These are phyloP conservation scores for Davidsoniella neocaledoniae DNA, from an alignment of 2,329 filamentous ascomycete genomes.

Conservation along the genomic window DNA sequence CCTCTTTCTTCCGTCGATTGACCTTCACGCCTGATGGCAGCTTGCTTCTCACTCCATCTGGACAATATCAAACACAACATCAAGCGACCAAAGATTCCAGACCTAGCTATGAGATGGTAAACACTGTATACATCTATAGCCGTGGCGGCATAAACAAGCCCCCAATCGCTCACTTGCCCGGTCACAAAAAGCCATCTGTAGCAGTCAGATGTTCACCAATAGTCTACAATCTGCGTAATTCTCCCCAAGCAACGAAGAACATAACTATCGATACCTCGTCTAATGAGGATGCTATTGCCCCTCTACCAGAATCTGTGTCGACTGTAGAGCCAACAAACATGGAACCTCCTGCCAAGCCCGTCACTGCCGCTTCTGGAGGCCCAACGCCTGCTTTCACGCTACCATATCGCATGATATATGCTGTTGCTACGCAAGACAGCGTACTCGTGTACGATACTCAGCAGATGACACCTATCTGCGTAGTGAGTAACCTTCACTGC, in stretches of 20 bases:
- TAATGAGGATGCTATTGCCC: constrained; percentile 64
- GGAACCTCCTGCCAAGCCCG: constrained; percentile 62
- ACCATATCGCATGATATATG: constrained; percentile 88
- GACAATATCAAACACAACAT: constrained; percentile 78
- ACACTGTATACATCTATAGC: constrained; percentile 97
- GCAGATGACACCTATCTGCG: constrained; percentile 79
- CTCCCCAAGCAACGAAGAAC: constrained; percentile 54
- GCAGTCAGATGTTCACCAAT: constrained; percentile 88
- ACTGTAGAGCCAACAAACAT: constrained; percentile 43
- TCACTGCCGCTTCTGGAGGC: constrained; percentile 34
- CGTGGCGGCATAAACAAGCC: constrained; percentile 92
- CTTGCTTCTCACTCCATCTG: constrained; percentile 81
- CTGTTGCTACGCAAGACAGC: constrained; percentile 90
- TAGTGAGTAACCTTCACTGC: constrained; percentile 94
- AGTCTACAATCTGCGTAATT: constrained; percentile 64
- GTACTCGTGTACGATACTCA: constrained; percentile 94
- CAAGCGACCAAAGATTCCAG: constrained; percentile 50
- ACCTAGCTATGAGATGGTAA: constrained; percentile 69
- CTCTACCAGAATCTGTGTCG: constrained; percentile 48
- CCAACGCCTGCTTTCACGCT: constrained; percentile 62
- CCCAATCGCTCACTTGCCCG: constrained; percentile 83
- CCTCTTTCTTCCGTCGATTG: constrained; percentile 86
- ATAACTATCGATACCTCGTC: constrained; percentile 93
- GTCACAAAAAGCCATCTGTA: constrained; percentile 95
- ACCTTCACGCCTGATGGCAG: constrained; percentile 94